Evolutionary conservation across 306 rosid genomes (phyloP), one percentile per base, ranked within the genome.

Genomic region (Pyrus bretschneideri): DNA sequence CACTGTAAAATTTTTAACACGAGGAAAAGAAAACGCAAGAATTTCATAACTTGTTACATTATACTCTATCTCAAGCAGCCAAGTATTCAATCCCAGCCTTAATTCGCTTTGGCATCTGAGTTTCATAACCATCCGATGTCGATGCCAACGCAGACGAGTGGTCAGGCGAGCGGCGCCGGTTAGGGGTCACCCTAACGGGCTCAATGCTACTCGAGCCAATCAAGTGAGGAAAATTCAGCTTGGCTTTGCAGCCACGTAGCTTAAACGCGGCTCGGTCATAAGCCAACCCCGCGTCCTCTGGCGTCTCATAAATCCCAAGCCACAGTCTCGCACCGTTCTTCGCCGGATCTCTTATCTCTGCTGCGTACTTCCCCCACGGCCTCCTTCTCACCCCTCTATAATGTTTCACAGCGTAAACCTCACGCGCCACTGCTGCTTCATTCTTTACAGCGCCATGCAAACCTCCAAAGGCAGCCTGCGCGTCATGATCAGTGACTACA

Each of bases 361-460:
- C 12, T 9, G 45, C 45, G 3, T 35, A 35, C 40, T 35, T 9
- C 9, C 92, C 92, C 92, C 88, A 88, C 0, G 89, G 89, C 81
- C 89, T 84, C 15, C 89, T 82, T 65, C 92, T 82, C 72, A 84
- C 89, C 1, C 92, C 88, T 57, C 82, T 72, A 71, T 51, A 88
- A 11, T 62, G 85, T 74, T 77, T 38, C 72, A 3, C 1, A 27
- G 49, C 69, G n/a, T 55, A 75, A 11, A 33, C 46, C 19, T 31
- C 65, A 66, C 38, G 72, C 19, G 10, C 19, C 9, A 9, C 69
- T 29, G 12, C 65, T 0, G 44, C 25, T 21, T 4, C 11, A 51
- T 69, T 12, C 17, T 42, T 60, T 19, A 63, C 54, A 2, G 17
- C 60, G 45, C 23, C 67, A 22, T 58, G 6, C 3, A 58, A 58